Conservation (phyloP, 805 yeast species). For the Naumovozyma dairenensis region DNA sequence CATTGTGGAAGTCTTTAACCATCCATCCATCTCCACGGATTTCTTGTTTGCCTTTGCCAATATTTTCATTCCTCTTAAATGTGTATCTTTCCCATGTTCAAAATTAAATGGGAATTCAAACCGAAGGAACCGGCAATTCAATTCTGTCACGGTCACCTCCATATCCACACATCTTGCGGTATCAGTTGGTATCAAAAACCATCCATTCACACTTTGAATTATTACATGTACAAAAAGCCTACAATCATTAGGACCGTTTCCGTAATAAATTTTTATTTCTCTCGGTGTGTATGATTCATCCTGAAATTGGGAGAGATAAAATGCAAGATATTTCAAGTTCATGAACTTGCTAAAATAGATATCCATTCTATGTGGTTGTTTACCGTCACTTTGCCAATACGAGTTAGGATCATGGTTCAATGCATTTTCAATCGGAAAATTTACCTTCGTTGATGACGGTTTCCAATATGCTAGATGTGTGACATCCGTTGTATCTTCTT, state of each 20-base stretch:
- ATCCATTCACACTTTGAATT: constrained; percentile 24
- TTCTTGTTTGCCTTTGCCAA: constrained; percentile 6
- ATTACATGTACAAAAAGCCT: constrained; percentile 20
- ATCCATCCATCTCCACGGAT: neutral
- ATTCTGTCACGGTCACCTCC: too few relatives aligned
- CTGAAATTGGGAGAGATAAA: constrained; percentile 57
- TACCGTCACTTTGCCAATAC: constrained; percentile 95
- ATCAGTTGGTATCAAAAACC: constrained; percentile 22
- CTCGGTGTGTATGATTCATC: constrained; percentile 92
- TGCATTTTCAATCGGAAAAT: constrained; percentile 60
- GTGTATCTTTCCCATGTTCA: constrained; percentile 94
- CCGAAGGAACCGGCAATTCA: constrained; percentile 25
- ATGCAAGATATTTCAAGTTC: constrained; percentile 51
- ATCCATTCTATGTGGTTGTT: constrained; percentile 74
- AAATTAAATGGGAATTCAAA: constrained; percentile 44
- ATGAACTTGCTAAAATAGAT: constrained; percentile 75
- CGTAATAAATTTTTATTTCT: constrained; percentile 24
- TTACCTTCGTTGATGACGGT: constrained; percentile 65
- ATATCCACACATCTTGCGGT: constrained; percentile 19
- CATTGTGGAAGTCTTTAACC: neutral
- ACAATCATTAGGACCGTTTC: constrained; percentile 24
- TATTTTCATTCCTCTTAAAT: constrained; percentile 58
- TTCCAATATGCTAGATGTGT: constrained; percentile 80
- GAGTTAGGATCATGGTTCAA: constrained; percentile 61
- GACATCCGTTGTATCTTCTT: constrained; percentile 54